A percentile compares a stretch with the other conserved stretches of the same genome.
Conservation (phyloP, 768 basidiomycete species). For the Chalciporus chontae region DNA sequence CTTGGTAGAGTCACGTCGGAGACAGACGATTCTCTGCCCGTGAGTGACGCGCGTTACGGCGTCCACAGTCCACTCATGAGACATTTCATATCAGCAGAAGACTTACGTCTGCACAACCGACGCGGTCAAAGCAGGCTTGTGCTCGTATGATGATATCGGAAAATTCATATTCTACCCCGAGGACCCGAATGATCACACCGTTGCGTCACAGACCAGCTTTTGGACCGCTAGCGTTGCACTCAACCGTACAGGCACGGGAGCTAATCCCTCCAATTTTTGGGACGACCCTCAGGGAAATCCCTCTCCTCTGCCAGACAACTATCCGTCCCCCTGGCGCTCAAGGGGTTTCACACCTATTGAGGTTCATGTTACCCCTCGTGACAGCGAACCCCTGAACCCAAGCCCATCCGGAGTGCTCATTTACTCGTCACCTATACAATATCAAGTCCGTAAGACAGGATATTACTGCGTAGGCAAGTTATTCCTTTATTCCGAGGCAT, state of each 20-base stretch:
- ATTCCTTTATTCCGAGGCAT: conserved; percentile 1
- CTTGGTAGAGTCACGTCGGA: conserved; percentile 68
- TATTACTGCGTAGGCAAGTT: conserved; percentile 93
- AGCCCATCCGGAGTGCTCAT: conserved; percentile 47
- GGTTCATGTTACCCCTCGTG: conserved; percentile 14
- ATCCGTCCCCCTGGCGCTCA: conserved; percentile 49
- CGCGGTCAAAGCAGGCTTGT: conserved; percentile 69
- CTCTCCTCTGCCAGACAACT: conserved; percentile 44
- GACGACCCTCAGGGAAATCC: conserved; percentile 60
- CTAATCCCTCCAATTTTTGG: conserved; percentile 44
- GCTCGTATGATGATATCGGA: conserved; percentile 69
- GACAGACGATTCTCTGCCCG: conserved; percentile 55
- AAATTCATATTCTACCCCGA: conserved; percentile 72
- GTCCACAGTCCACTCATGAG: conserved; percentile 15
- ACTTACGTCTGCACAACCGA: conserved; percentile 91
- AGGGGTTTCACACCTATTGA: conserved; percentile 13
- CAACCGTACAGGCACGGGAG: conserved; percentile 28
- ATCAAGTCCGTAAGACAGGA: conserved; percentile 80
- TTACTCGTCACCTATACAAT: conserved; percentile 75
- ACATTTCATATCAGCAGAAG: conserved; percentile 55
- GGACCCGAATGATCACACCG: conserved; percentile 53
- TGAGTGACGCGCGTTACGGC: conserved; percentile 38
- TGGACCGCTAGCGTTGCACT: conserved; percentile 82
- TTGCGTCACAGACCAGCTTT: conserved; percentile 73
- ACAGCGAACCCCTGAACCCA: conserved; percentile 38